Percentiles rank a stretch among this genome's conserved stretches.
phyloP scores from a whole-genome alignment of 2,329 filamentous ascomycete genomes.

The Xylariaceae sp. region DNA sequence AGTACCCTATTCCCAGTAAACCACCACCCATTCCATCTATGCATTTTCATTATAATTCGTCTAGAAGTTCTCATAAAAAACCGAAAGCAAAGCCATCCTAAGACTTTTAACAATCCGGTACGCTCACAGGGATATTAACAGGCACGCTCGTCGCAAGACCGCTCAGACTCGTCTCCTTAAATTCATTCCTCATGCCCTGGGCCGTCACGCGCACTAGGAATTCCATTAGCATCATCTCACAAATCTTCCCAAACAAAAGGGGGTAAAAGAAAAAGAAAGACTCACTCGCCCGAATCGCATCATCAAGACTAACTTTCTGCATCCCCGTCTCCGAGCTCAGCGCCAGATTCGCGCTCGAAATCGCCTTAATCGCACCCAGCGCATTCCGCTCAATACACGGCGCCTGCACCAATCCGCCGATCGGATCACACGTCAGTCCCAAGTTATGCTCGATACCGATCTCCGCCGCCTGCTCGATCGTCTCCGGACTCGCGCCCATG shows the following conservation, averaged over 20 bases:
- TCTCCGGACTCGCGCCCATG: constrained; percentile 47
- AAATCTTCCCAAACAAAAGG: neutral
- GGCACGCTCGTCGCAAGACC: constrained; percentile 47
- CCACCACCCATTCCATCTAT: too few species aligned
- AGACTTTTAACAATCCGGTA: constrained; percentile 42
- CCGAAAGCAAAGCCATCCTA: too few species aligned
- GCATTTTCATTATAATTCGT: too few species aligned
- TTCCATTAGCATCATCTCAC: neutral
- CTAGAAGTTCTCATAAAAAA: neutral
- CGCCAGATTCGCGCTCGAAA: constrained; percentile 46
- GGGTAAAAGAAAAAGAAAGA: neutral
- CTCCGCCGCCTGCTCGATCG: constrained; percentile 47
- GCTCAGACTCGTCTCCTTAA: constrained; percentile 49
- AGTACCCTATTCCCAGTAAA: too few species aligned
- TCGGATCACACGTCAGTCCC: constrained; percentile 46
- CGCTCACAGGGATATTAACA: constrained; percentile 46
- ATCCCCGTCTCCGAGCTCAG: constrained; percentile 41
- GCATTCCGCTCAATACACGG: constrained; percentile 49
- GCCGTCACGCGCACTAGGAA: constrained; percentile 41
- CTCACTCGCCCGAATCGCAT: constrained; percentile 42
- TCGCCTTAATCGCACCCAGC: constrained; percentile 46
- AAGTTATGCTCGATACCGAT: constrained; percentile 51
- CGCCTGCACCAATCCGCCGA: constrained; percentile 46
- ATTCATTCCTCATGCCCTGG: constrained; percentile 48
- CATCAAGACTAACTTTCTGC: constrained; percentile 45